Evolutionary conservation across 371 early-diverging fungal genomes (phyloP).

Genomic region (Apophysomyces trapeziformis): DNA sequence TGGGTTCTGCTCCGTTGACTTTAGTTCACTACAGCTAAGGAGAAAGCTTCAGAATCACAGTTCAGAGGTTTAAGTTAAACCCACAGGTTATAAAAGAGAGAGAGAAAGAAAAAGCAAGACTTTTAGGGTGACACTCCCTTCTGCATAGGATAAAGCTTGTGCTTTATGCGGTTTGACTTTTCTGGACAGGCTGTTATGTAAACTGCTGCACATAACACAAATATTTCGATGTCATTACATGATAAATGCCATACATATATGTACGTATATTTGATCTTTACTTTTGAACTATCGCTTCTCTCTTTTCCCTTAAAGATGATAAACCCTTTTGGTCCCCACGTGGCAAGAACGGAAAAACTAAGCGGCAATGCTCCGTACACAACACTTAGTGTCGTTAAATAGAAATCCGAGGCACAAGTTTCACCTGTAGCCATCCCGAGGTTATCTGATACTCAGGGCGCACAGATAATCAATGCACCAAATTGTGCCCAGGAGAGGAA

Average conservation of each 20-base stretch:
- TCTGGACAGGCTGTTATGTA: slow-evolving; percentile 7
- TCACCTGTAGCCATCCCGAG: no score
- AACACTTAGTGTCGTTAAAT: no score
- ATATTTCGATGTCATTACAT: background rate
- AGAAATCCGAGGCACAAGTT: no score
- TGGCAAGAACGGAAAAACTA: no score
- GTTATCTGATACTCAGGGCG: no score
- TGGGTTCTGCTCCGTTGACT: slow-evolving; percentile 2
- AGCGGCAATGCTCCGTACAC: no score
- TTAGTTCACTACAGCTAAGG: background rate
- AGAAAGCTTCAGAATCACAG: background rate
- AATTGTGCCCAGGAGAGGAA: no score
- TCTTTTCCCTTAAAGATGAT: background rate
- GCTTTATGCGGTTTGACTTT: background rate
- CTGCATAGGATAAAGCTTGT: background rate
- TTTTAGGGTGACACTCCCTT: background rate
- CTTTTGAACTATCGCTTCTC: background rate
- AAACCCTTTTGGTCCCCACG: no score
- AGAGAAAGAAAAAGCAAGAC: background rate
- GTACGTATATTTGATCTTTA: no score
- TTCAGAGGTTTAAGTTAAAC: background rate
- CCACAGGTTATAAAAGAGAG: background rate
- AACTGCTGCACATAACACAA: slow-evolving; percentile 6
- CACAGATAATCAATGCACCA: no score
- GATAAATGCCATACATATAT: no score